These are phyloP conservation scores for Lumnitzera racemosa DNA, from an alignment of 345 rosid species.

Conservation along the genomic window DNA sequence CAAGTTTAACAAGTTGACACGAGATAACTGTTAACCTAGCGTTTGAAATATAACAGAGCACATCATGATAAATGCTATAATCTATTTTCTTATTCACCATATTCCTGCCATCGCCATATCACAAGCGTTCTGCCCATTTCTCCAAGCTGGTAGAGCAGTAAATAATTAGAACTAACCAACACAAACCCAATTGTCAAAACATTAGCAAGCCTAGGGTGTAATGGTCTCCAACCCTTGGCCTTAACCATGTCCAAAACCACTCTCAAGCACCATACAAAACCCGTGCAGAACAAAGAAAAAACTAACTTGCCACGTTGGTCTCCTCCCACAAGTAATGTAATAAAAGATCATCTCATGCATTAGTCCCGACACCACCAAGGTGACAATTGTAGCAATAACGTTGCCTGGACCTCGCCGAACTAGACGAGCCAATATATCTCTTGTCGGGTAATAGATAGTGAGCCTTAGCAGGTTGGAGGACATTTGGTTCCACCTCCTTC, in stretches of 20 bases:
- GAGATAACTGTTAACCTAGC: too few relatives aligned
- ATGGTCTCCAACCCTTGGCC: slow-evolving; percentile 12
- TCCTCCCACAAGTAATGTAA: slow-evolving; percentile 20
- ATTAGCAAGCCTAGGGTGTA: slow-evolving; percentile 3
- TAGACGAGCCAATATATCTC: not conserved
- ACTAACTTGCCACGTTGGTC: slow-evolving; percentile 18
- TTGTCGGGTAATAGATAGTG: slow-evolving; percentile 11
- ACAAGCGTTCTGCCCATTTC: slow-evolving; percentile 11
- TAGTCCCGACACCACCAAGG: slow-evolving; percentile 15
- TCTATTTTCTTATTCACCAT: too few relatives aligned
- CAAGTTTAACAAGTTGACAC: too few relatives aligned
- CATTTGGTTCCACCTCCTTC: slow-evolving; percentile 18
- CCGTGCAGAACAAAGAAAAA: slow-evolving; percentile 17
- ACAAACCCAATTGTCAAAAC: slow-evolving; percentile 14
- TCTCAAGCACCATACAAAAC: slow-evolving; percentile 10
- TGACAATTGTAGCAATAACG: slow-evolving; percentile 9
- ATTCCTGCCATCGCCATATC: not conserved
- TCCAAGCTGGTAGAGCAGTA: slow-evolving; percentile 21
- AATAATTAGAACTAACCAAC: slow-evolving; percentile 10
- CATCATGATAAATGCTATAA: too few relatives aligned
- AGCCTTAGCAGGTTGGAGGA: slow-evolving; percentile 12
- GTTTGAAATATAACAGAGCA: too few relatives aligned
- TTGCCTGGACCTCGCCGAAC: not conserved
- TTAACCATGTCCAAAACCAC: not conserved
- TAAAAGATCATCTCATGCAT: slow-evolving; percentile 24